Percentiles rank a stretch among this genome's conserved stretches.
These are phyloP conservation scores for Globisporangium mamillatum DNA, from an alignment of 352 stramenopile species.

Conservation along the genomic window DNA sequence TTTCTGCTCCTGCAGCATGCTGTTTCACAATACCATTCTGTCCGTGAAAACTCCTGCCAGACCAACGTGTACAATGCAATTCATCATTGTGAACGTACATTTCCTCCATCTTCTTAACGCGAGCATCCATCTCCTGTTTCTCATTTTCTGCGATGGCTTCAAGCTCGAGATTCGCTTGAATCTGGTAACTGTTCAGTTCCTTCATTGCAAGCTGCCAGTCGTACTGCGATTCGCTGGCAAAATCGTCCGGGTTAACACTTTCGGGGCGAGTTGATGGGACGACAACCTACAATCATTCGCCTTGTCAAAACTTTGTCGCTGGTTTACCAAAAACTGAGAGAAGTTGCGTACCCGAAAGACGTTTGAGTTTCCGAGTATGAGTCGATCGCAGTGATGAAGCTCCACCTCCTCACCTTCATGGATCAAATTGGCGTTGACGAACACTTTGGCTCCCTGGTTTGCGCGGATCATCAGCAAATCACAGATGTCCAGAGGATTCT, in stretches of 20 bases:
- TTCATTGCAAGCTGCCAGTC: constrained; percentile 81
- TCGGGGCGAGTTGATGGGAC: constrained; percentile 41
- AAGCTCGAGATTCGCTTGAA: constrained; percentile 54
- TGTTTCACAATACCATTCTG: constrained; percentile 6
- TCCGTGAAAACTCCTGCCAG: background rate
- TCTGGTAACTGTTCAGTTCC: constrained; percentile 77
- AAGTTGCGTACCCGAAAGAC: constrained; percentile 52
- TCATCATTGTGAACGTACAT: constrained; percentile 30
- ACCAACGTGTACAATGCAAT: background rate
- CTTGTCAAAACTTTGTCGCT: background rate
- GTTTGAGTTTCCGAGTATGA: constrained; percentile 78
- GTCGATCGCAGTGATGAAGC: constrained; percentile 62
- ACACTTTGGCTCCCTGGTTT: constrained; percentile 53
- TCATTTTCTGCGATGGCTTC: constrained; percentile 61
- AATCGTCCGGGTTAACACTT: constrained; percentile 25
- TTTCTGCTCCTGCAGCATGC: constrained; percentile 57
- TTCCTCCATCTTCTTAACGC: constrained; percentile 73
- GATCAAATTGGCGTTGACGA: constrained; percentile 64
- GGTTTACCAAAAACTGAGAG: background rate
- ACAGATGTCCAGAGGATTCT: background rate
- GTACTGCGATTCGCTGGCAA: constrained; percentile 47
- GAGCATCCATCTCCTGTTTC: constrained; percentile 73
- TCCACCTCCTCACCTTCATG: constrained; percentile 28
- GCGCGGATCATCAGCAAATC: constrained; percentile 31
- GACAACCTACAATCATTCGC: constrained; percentile 30